Conservation (phyloP, 768 basidiomycete genomes). For the Boletus patriciae region DNA sequence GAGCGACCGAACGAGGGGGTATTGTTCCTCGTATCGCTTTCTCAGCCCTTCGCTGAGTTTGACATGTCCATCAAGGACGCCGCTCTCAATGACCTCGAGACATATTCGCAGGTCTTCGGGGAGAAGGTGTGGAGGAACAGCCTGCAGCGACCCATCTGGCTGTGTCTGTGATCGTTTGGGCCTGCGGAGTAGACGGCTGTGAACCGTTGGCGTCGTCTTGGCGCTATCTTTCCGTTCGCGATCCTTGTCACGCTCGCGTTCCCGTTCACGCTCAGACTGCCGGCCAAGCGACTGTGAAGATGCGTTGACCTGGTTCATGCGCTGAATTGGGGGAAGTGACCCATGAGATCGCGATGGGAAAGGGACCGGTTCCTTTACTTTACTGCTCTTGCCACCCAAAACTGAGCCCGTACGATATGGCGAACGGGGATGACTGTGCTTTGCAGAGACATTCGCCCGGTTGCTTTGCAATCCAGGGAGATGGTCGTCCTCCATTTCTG, state of each 20-base stretch:
- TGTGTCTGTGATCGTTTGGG: conserved; percentile 64
- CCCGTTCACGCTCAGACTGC: conserved; percentile 52
- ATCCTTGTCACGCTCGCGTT: conserved; percentile 42
- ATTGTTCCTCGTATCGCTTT: conserved; percentile 94
- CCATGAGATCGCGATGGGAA: conserved; percentile 81
- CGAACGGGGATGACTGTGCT: conserved; percentile 72
- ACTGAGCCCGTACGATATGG: conserved; percentile 60
- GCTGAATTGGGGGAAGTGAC: conserved; percentile 68
- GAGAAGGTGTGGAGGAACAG: conserved; percentile 72
- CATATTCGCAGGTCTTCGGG: conserved; percentile 87
- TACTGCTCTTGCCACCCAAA: conserved; percentile 42
- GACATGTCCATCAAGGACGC: conserved; percentile 87
- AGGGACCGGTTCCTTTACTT: conserved; percentile 54
- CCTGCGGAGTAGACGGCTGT: conserved; percentile 59
- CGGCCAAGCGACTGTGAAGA: conserved; percentile 79
- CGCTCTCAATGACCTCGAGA: conserved; percentile 81
- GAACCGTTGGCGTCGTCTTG: conserved; percentile 34
- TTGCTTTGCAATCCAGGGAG: conserved; percentile 32
- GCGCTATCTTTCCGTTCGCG: conserved; percentile 48
- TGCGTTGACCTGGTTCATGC: conserved; percentile 46
- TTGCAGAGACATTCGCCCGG: conserved; percentile 36
- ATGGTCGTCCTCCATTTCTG: conserved; percentile 64
- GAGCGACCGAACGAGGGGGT: conserved; percentile 86
- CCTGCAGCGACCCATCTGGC: conserved; percentile 44
- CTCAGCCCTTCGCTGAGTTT: conserved; percentile 79